These are phyloP conservation scores for Cubamyces sp. DNA, from an alignment of 768 basidiomycete genomes.

Conservation along the genomic window DNA sequence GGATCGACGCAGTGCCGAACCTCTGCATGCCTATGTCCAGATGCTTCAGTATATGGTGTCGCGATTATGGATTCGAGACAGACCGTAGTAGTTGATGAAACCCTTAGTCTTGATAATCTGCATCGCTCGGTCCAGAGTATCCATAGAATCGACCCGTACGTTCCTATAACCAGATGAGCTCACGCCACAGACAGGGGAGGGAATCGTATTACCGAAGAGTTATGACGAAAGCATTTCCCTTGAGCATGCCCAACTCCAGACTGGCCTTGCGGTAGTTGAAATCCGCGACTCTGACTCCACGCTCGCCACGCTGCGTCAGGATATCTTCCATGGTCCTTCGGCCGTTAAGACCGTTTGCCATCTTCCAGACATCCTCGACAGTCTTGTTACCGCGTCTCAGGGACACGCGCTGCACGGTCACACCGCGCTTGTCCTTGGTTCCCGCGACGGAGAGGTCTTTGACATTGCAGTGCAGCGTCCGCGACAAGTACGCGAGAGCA, in stretches of 20 bases:
- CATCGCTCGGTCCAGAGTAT: slow-evolving; percentile 76
- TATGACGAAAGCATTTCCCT: slow-evolving; percentile 94
- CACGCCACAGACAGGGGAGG: slow-evolving; percentile 5
- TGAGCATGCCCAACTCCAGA: slow-evolving; percentile 93
- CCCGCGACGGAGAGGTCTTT: slow-evolving; percentile 92
- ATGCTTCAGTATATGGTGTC: not conserved
- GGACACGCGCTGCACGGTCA: slow-evolving; percentile 91
- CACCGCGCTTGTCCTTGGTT: slow-evolving; percentile 98
- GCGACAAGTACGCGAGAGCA: slow-evolving; percentile 78
- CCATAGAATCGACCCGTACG: slow-evolving; percentile 75
- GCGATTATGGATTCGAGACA: not conserved
- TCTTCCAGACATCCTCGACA: slow-evolving; percentile 83
- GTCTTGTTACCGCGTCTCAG: slow-evolving; percentile 76
- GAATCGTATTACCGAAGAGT: slow-evolving; percentile 74
- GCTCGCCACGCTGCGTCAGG: slow-evolving; percentile 77
- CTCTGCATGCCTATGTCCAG: slow-evolving; percentile 86
- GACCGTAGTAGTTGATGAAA: slow-evolving; percentile 98
- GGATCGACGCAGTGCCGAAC: slow-evolving; percentile 95
- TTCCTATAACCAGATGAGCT: slow-evolving; percentile 56
- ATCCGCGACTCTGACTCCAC: slow-evolving; percentile 88
- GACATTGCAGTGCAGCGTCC: slow-evolving; percentile 71
- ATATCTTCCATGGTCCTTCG: slow-evolving; percentile 61
- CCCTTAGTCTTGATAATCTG: slow-evolving; percentile 79
- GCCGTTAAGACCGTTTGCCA: slow-evolving; percentile 68
- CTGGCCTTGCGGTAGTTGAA: slow-evolving; percentile 80